Base-by-base conservation (phyloP, 495 filamentous ascomycete species). In the Podospora australis region DNA sequence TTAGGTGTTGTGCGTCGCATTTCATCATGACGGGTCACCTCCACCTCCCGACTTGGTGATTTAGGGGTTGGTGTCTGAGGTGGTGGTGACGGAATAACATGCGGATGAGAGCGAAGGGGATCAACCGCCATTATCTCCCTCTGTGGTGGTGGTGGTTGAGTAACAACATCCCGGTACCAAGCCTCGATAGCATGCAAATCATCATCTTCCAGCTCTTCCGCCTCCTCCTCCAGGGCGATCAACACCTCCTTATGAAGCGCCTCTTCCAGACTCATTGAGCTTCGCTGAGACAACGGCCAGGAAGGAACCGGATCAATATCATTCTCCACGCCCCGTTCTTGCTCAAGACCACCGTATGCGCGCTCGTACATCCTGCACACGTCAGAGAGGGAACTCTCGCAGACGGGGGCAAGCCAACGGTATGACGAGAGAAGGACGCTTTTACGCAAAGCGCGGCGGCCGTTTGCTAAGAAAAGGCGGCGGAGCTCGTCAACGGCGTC, bases 361-460 rank as follows among this genome's bases (percentile, higher is more conserved):
- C 66, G 64, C 30, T 71, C 70, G 53, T 86, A 85, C 32, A 77
- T 75, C 34, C 61, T 55, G 42, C 81, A 79, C 3, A 86, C 71
- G 11, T 78, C 75, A 9, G 65, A 57, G 17, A 85, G 61, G 6
- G 79, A 72, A 4, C 71, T 65, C 22, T 80, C 69, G 30, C 66
- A 68, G 8, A 83, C 67, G 1, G 53, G 57, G 25, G 75, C 70
- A 3, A 87, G 67, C 62, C 79, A 82, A 29, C 81, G 75, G 52
- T 85, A 87, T 19, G 78, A 74, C 16, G 75, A 70, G 44, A 82
- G 66, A 29, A 87, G 72, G 42, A 78, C 75, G 21, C 73, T 72
- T 52, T 78, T 78, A 52, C 66, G 77, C 23, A 86, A 71, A 1
- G 72, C 70, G 3, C 75, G 70, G 30, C 80, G 76, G 34, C 79